Base-by-base conservation (phyloP, 129 eudicot species). In the Flaveria trinervia region DNA sequence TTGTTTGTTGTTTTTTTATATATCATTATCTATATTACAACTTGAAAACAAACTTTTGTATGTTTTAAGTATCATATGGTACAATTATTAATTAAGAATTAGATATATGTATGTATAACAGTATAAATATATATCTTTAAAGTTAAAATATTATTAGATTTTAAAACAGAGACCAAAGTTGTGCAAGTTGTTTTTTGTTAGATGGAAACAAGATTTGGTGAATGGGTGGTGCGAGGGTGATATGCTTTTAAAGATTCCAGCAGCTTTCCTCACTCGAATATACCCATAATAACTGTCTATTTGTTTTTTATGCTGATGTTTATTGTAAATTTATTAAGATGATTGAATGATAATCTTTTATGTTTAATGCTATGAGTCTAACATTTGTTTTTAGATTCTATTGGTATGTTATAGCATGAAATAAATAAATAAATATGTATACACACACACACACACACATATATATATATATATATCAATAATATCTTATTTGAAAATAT, bases 181-280 rank as follows among this genome's bases (percentile, higher is more conserved):
- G n/a, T 26, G 45, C 44, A 67, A 52, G 74, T 54, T 76, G 74
- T 66, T 76, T 50, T 62, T 14, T n/a, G 43, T 52, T 18, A 73
- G 77, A 43, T 25, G 65, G 23, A 60, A 60, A 74, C 30, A 64
- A 65, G 28, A 46, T 64, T 67, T 50, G 74, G 80, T 67, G 65
- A 66, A 66, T 52, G 68, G 68, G 65, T 67, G 57, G 74, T 67
- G 68, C 43, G 18, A 48, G 59, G 67, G 26, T 54, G 48, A 41
- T 77, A 57, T 77, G 44, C 81, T 55, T 77, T 77, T 22, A 23
- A 52, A 77, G 68, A 77, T 77, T 68, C 81, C 49, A 43, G 25
- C 56, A 66, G 57, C 75, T 77, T 77, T 55, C 26, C 36, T 65
- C 56, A 65, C 55, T 30, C 11, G 67, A 60, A 75, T 64, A 67